Evolutionary conservation across 352 stramenopile genomes (phyloP).

Genomic region (Phytopythium chamaehyphon): DNA sequence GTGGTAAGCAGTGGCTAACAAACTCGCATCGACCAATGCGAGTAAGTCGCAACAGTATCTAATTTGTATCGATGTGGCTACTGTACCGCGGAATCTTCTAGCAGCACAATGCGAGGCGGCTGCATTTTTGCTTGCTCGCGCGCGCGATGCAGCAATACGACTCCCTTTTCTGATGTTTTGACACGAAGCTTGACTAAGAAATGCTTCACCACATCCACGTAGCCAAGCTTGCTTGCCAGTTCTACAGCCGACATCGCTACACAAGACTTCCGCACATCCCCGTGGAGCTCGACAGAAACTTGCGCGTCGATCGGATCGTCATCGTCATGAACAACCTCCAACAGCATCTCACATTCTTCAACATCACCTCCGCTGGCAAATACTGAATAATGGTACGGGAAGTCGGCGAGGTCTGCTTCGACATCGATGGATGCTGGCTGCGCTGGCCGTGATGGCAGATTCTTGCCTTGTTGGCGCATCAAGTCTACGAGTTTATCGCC

Average conservation of each 20-base stretch:
- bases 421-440: background rate
- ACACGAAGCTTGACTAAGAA: conserved; percentile 25
- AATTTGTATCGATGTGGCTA: too few species aligned
- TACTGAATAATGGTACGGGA: conserved; percentile 5
- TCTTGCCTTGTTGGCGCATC: background rate
- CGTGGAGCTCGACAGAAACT: background rate
- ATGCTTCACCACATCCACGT: conserved; percentile 14
- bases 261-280: background rate
- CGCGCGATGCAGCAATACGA: background rate
- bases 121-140: background rate
- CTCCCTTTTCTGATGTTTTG: background rate
- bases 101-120: too few species aligned
- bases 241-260: background rate
- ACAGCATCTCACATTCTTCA: conserved; percentile 2
- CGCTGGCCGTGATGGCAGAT: background rate
- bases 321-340: conserved; percentile 1
- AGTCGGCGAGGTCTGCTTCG: conserved; percentile 2
- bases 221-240: background rate
- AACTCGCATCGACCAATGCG: too few species aligned
- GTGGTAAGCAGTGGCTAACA: too few species aligned
- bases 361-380: background rate
- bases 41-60: too few species aligned
- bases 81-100: too few species aligned
- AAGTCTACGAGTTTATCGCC: conserved; percentile 10
- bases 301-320: conserved; percentile 1